Evolutionary conservation across 306 rosid genomes (phyloP), one percentile per base, ranked within the genome.

Genomic region (Argentina anserina): DNA sequence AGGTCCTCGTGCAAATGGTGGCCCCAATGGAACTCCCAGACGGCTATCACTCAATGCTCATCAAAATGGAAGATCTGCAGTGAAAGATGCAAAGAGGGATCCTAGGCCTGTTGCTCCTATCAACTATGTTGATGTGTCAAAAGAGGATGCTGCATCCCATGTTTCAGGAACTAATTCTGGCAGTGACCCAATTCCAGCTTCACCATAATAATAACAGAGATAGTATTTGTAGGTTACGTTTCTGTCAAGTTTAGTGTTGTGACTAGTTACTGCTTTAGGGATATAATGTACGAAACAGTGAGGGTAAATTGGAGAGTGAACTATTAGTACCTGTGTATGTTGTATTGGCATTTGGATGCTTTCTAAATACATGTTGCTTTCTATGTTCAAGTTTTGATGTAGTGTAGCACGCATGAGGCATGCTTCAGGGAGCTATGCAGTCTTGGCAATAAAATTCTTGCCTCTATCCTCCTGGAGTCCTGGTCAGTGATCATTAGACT

Each of bases 11-110:
- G 59, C 81, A 28, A 91, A 91, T 40, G 97, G 93, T 23, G 92
- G 93, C 39, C 84, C 95, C 70, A 94, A 91, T 31, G 98, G 97
- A 64, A 85, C 95, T 60, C 97, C 96, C 85, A 80, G 98, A 78
- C 84, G 98, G 74, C 82, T 94, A 37, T 94, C 98, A 2, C 97
- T 94, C 31, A 93, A 91, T 73, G 75, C 93, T 58, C 90, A 90
- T 78, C 98, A 91, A 72, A 94, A 91, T 67, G 97, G 98, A 83
- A 73, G 90, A 75, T 91, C 98, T 36, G 69, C 72, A 69, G 62
- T 81, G 0, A 94, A 94, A 81, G 98, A 94, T 2, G 90, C 87
- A 28, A 91, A 85, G 81, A 85, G 82, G 80, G 96, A 92, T 67
- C 84, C 55, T 45, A 82, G 92, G 85, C 95, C 88, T 2, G 82